These are phyloP conservation scores for Penicillium cosmopolitanum DNA, from an alignment of 495 filamentous ascomycete species.

Conservation along the genomic window DNA sequence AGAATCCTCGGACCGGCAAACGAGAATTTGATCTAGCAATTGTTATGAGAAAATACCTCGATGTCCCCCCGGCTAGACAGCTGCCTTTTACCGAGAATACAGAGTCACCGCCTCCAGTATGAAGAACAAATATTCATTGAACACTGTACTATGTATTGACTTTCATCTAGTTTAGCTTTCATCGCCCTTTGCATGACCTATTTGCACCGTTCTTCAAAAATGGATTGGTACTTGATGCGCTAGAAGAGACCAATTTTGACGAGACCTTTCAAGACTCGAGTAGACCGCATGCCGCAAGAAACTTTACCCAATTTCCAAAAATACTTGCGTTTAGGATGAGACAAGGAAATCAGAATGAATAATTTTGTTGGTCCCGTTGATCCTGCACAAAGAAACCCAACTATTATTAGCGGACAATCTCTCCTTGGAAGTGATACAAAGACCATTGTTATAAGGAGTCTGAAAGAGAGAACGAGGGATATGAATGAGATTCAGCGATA, in stretches of 20 bases:
- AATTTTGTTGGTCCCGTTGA: not conserved
- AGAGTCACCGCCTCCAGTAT: not conserved
- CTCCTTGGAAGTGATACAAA: too few relatives aligned
- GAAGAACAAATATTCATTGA: not conserved
- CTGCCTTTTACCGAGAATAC: not conserved
- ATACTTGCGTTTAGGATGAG: not conserved
- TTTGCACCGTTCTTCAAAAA: not conserved
- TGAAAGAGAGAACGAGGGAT: not conserved
- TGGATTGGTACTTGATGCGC: not conserved
- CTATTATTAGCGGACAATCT: too few relatives aligned
- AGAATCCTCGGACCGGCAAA: conserved; percentile 14
- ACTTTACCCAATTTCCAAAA: not conserved
- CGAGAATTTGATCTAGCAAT: conserved; percentile 12
- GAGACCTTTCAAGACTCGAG: not conserved
- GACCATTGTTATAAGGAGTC: too few relatives aligned
- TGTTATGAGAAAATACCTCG: conserved; percentile 8
- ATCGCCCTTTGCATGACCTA: not conserved
- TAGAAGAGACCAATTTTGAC: not conserved
- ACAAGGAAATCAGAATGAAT: not conserved
- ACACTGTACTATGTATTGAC: not conserved
- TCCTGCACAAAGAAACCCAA: too few relatives aligned
- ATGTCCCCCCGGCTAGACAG: not conserved
- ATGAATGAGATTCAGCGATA: not conserved
- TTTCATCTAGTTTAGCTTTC: not conserved
- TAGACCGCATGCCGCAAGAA: not conserved